These are phyloP conservation scores for Fusarium decemcellulare DNA, from an alignment of 2,329 filamentous ascomycete species.

Conservation along the genomic window DNA sequence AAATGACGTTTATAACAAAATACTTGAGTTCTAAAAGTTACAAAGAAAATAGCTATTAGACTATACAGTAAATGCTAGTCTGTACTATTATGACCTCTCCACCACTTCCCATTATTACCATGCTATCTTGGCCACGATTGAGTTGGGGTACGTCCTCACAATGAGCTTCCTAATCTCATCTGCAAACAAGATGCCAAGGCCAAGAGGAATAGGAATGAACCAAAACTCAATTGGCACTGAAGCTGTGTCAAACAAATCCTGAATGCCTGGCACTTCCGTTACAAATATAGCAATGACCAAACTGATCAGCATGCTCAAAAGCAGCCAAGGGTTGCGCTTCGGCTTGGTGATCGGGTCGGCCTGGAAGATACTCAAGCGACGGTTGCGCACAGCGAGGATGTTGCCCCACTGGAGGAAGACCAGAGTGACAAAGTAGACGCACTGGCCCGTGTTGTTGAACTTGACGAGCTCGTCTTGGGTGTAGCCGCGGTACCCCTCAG, in stretches of 20 bases:
- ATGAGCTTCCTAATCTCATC: slow-evolving; percentile 67
- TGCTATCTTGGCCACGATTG: slow-evolving; percentile 61
- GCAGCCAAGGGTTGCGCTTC: slow-evolving; percentile 65
- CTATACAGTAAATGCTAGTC: no score
- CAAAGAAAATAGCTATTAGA: no score
- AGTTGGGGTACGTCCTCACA: slow-evolving; percentile 61
- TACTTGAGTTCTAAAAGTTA: no score
- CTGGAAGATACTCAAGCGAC: slow-evolving; percentile 65
- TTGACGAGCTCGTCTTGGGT: slow-evolving; percentile 58
- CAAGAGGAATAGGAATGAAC: slow-evolving; percentile 65
- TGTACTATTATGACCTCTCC: no score
- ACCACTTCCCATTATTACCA: slow-evolving; percentile 54
- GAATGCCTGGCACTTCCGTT: slow-evolving; percentile 65
- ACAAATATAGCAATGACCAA: slow-evolving; percentile 67
- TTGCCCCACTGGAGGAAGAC: slow-evolving; percentile 70
- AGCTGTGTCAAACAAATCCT: slow-evolving; percentile 63
- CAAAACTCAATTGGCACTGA: slow-evolving; percentile 66
- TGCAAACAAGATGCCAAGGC: slow-evolving; percentile 63
- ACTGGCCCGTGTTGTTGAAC: slow-evolving; percentile 65
- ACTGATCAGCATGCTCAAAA: slow-evolving; percentile 61
- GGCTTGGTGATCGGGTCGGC: slow-evolving; percentile 62
- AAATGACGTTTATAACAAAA: no score
- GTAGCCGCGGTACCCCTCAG: slow-evolving; percentile 65
- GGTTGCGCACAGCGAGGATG: slow-evolving; percentile 65
- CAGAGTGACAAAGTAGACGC: slow-evolving; percentile 68